A percentile compares a stretch with the other conserved stretches of the same genome.
phyloP scores from a whole-genome alignment of 2,329 filamentous ascomycete genomes.

The Metarhizium album region DNA sequence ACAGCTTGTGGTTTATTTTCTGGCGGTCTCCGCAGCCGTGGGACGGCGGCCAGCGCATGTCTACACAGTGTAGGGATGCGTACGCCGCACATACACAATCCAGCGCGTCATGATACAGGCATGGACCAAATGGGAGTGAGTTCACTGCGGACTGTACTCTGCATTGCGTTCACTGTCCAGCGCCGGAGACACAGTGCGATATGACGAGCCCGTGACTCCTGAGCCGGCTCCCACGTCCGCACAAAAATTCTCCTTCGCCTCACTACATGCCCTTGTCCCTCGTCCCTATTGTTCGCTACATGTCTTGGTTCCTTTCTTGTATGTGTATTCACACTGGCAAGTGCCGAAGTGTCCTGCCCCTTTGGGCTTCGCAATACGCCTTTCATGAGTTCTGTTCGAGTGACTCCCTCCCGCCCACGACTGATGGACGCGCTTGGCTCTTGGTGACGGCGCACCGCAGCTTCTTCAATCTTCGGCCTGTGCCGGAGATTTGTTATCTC shows the following conservation, averaged over 20 bases:
- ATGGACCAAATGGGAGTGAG: too few species aligned
- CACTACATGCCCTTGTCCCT: background rate
- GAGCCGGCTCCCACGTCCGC: too few species aligned
- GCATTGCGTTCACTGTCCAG: too few species aligned
- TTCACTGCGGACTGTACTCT: too few species aligned
- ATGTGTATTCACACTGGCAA: background rate
- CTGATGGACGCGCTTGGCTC: background rate
- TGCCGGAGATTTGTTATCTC: background rate
- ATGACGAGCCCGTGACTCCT: too few species aligned
- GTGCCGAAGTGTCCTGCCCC: background rate
- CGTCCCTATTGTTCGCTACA: too few species aligned
- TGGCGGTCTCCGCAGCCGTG: too few species aligned
- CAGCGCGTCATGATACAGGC: too few species aligned
- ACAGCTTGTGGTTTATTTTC: background rate
- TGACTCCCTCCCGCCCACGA: too few species aligned
- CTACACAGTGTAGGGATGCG: too few species aligned
- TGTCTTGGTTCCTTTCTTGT: background rate
- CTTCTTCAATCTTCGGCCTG: background rate
- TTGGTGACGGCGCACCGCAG: background rate
- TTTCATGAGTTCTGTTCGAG: background rate
- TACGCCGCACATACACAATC: too few species aligned
- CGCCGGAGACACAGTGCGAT: too few species aligned
- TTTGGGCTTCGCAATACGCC: background rate
- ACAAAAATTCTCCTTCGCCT: background rate
- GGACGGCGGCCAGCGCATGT: background rate